phyloP scores from a whole-genome alignment of 2,329 filamentous ascomycete species.

The Cordyceps fumosorosea region DNA sequence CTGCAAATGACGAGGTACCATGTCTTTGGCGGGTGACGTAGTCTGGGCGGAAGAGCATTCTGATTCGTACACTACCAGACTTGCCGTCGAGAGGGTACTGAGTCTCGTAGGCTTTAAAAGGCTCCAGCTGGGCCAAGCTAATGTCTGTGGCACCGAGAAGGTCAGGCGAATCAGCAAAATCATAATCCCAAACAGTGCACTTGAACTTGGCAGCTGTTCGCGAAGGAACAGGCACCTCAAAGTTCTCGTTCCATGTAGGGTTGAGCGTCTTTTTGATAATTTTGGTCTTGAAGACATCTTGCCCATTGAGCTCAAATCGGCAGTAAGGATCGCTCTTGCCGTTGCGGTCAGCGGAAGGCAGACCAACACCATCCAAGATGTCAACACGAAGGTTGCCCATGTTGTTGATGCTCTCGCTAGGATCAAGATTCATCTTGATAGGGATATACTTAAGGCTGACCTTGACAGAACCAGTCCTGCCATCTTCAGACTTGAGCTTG shows the following conservation, averaged over 20 bases:
- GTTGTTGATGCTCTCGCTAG: slow-evolving; percentile 97
- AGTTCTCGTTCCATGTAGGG: slow-evolving; percentile 93
- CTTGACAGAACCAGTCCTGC: slow-evolving; percentile 70
- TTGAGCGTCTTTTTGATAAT: slow-evolving; percentile 94
- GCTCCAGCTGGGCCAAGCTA: slow-evolving; percentile 72
- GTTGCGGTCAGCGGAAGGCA: slow-evolving; percentile 93
- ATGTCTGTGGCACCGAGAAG: slow-evolving; percentile 74
- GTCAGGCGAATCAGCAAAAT: slow-evolving; percentile 93
- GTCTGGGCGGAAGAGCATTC: slow-evolving; percentile 85
- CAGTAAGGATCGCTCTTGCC: slow-evolving; percentile 96
- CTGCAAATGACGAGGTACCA: slow-evolving; percentile 87
- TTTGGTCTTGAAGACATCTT: slow-evolving; percentile 92
- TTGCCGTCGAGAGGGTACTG: slow-evolving; percentile 77
- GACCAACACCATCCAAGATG: slow-evolving; percentile 73
- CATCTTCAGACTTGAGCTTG: slow-evolving; percentile 70
- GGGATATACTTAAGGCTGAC: slow-evolving; percentile 94
- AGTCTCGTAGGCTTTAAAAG: slow-evolving; percentile 74
- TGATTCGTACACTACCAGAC: slow-evolving; percentile 74
- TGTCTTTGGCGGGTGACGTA: slow-evolving; percentile 83
- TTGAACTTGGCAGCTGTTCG: slow-evolving; percentile 78
- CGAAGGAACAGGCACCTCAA: slow-evolving; percentile 76
- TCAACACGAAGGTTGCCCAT: slow-evolving; percentile 95
- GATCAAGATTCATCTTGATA: slow-evolving; percentile 87
- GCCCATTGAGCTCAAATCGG: slow-evolving; percentile 85
- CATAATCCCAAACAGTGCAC: slow-evolving; percentile 87